Percentiles rank a stretch among this genome's conserved stretches.
Conservation (phyloP, 805 yeast genomes). For the Vanderwaltozyma polyspora region DNA sequence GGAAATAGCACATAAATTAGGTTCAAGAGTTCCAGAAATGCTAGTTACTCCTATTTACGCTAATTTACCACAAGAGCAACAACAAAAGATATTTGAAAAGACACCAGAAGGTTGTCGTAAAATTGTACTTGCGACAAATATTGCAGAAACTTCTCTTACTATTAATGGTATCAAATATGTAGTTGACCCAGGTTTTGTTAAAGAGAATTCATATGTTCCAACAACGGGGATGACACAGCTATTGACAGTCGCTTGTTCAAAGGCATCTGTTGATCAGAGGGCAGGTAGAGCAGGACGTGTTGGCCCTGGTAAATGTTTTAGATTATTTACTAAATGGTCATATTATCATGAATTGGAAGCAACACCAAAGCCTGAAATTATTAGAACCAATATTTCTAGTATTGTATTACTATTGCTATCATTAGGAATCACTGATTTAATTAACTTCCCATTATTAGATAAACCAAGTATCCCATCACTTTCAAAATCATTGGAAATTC, state of each 20-base stretch:
- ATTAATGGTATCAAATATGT: slow-evolving; percentile 94
- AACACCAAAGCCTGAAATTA: slow-evolving; percentile 85
- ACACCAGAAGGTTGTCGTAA: slow-evolving; percentile 73
- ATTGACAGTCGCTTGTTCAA: slow-evolving; percentile 78
- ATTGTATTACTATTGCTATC: slow-evolving; percentile 70
- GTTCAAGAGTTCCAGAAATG: slow-evolving; percentile 48
- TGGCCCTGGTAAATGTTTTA: slow-evolving; percentile 89
- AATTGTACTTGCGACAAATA: slow-evolving; percentile 88
- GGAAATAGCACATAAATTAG: slow-evolving; percentile 56
- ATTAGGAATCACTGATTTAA: slow-evolving; percentile 71
- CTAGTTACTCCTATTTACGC: slow-evolving; percentile 83
- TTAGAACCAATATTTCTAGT: slow-evolving; percentile 67
- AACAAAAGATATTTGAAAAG: slow-evolving; percentile 71
- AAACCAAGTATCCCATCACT: slow-evolving; percentile 69
- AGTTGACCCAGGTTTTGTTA: slow-evolving; percentile 89
- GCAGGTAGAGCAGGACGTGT: slow-evolving; percentile 98
- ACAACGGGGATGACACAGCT: slow-evolving; percentile 80
- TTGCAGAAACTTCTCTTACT: slow-evolving; percentile 94
- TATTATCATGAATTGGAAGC: slow-evolving; percentile 65
- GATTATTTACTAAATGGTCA: slow-evolving; percentile 66
- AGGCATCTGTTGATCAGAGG: slow-evolving; percentile 92
- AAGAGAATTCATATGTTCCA: slow-evolving; percentile 83
- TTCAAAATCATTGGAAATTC: slow-evolving; percentile 61
- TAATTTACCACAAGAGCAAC: slow-evolving; percentile 77
- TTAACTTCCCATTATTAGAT: slow-evolving; percentile 84